Percentiles rank a stretch among this genome's conserved stretches.
phyloP scores from a whole-genome alignment of 2,329 filamentous ascomycete species.

The Verticillium isaacii region DNA sequence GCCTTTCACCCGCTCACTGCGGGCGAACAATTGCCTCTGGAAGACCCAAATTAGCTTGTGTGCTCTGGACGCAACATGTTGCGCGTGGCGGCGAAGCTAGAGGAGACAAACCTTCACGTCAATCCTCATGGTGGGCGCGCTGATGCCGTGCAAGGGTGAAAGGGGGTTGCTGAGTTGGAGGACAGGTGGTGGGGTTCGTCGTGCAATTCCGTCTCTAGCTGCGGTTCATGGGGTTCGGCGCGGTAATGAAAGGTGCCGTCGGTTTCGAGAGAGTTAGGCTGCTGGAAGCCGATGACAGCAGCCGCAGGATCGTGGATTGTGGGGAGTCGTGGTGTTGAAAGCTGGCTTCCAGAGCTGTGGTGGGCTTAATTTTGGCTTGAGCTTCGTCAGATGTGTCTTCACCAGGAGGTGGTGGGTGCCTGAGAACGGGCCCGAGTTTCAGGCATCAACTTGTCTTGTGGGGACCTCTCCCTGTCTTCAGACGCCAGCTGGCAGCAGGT shows the following conservation, averaged over 20 bases:
- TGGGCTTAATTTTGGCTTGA: slow-evolving; percentile 13
- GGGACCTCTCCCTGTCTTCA: neutral
- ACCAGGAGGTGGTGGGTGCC: slow-evolving; percentile 12
- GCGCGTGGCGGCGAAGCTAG: neutral
- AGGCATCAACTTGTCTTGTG: neutral
- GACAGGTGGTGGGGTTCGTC: slow-evolving; percentile 7
- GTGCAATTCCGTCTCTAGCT: neutral
- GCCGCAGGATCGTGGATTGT: slow-evolving; percentile 1
- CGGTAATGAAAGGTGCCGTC: slow-evolving; percentile 1
- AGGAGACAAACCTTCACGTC: slow-evolving; percentile 11
- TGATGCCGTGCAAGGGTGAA: slow-evolving; percentile 9
- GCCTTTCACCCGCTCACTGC: slow-evolving; percentile 93
- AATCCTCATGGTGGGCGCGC: slow-evolving; percentile 12
- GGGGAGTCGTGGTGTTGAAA: slow-evolving; percentile 8
- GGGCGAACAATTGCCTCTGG: slow-evolving; percentile 54
- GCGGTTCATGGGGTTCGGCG: neutral
- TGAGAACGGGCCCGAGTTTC: slow-evolving; percentile 1
- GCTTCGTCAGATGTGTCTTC: slow-evolving; percentile 16
- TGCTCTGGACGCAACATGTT: slow-evolving; percentile 4
- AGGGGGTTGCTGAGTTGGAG: slow-evolving; percentile 8
- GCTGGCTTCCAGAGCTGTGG: slow-evolving; percentile 15
- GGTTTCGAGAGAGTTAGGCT: neutral
- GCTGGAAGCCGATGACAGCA: slow-evolving; percentile 11
- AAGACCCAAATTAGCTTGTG: slow-evolving; percentile 7
- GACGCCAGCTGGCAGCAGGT: neutral